A percentile compares a stretch with the other conserved stretches of the same genome.
Evolutionary conservation across 208 protist species (phyloP).

Genomic region (Phytomonas sp.): DNA sequence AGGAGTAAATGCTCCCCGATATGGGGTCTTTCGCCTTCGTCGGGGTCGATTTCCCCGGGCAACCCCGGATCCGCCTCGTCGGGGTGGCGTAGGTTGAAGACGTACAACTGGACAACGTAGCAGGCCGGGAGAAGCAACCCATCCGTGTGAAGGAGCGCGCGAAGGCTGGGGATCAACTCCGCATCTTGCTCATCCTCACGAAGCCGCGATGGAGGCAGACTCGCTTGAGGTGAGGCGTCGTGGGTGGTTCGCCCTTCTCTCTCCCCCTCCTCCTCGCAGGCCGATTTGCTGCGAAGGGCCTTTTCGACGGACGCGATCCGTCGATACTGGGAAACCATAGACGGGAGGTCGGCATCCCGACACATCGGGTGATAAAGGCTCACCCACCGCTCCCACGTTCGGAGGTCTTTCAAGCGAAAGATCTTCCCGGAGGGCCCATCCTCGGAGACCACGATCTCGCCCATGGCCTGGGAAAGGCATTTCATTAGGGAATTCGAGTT

Average conservation of each 20-base stretch:
- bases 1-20: slow-evolving; percentile 27
- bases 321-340: slow-evolving; percentile 26
- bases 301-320: slow-evolving; percentile 9
- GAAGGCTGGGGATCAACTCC: slow-evolving; percentile 38
- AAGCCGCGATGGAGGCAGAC: slow-evolving; percentile 20
- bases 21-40: slow-evolving; percentile 11
- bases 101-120: slow-evolving; percentile 31
- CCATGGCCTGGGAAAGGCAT: slow-evolving; percentile 14
- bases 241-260: not conserved
- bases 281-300: not conserved
- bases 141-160: slow-evolving; percentile 65
- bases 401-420: slow-evolving; percentile 41
- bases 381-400: slow-evolving; percentile 36
- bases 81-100: slow-evolving; percentile 9
- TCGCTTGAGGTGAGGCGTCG: not conserved
- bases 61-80: slow-evolving; percentile 4
- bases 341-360: slow-evolving; percentile 20
- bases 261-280: slow-evolving; percentile 4
- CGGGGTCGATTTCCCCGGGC: slow-evolving; percentile 11
- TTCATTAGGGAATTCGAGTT: slow-evolving; percentile 17
- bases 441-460: slow-evolving; percentile 24
- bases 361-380: slow-evolving; percentile 35
- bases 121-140: slow-evolving; percentile 56
- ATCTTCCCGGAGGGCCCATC: slow-evolving; percentile 17
- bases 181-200: slow-evolving; percentile 15